These are phyloP conservation scores for Cordyceps cicadae DNA, from an alignment of 2,329 filamentous ascomycete species.

Conservation along the genomic window DNA sequence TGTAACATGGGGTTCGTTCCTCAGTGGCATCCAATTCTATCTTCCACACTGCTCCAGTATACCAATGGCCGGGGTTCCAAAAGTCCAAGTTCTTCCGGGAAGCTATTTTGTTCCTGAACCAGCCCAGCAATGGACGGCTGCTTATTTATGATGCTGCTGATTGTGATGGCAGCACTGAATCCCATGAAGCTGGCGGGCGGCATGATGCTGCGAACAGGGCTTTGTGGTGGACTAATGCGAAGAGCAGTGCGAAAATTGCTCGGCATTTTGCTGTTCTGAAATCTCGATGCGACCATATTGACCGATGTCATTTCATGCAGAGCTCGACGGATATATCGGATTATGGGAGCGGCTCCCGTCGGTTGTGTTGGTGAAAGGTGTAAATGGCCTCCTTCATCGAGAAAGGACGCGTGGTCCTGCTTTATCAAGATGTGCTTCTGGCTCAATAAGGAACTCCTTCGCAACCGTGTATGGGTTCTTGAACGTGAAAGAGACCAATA, in stretches of 20 bases:
- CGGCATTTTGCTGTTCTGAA: conserved; percentile 1
- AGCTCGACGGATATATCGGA: background rate
- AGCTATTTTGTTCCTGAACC: conserved; percentile 48
- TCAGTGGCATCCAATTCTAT: conserved; percentile 42
- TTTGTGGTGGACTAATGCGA: background rate
- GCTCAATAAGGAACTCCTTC: background rate
- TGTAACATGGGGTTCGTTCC: background rate
- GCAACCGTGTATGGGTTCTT: background rate
- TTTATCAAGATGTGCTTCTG: background rate
- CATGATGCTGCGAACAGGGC: conserved; percentile 3
- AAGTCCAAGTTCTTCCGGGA: conserved; percentile 44
- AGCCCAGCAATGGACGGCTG: conserved; percentile 49
- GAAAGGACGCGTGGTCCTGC: background rate
- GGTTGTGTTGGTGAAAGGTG: background rate
- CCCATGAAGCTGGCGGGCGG: conserved; percentile 35
- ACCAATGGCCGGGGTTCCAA: conserved; percentile 55
- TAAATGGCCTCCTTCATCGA: background rate
- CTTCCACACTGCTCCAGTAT: conserved; percentile 56
- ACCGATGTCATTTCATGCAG: background rate
- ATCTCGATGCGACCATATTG: background rate
- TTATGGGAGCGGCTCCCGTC: background rate
- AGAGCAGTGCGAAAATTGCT: background rate
- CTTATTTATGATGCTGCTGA: conserved; percentile 52
- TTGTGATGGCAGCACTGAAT: conserved; percentile 34
- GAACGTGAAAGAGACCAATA: background rate